Evolutionary conservation across 768 basidiomycete species (phyloP).

Genomic region (Lactarius sp.): DNA sequence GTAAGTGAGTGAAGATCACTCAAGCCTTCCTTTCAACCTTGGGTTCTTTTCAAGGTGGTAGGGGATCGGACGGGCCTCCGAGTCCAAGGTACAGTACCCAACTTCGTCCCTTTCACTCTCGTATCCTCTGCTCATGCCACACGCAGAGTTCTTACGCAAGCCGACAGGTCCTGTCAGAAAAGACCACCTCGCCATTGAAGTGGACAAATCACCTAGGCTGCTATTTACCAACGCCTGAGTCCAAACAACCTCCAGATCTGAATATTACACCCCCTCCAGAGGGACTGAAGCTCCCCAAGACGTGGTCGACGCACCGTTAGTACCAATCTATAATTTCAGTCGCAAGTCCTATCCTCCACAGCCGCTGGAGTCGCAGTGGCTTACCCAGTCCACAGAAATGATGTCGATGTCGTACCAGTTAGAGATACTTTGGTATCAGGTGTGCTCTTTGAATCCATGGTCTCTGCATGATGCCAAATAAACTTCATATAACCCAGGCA

Average conservation of each 20-base stretch:
- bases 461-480: neutral
- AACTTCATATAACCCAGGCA: constrained; percentile 38
- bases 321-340: constrained; percentile 82
- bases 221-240: constrained; percentile 47
- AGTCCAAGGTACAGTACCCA: constrained; percentile 52
- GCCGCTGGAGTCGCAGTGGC: constrained; percentile 10
- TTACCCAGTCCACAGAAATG: constrained; percentile 51
- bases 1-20: no score
- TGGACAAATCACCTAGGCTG: constrained; percentile 58
- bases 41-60: constrained; percentile 58
- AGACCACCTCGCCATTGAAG: constrained; percentile 67
- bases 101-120: neutral
- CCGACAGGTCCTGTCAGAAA: constrained; percentile 55
- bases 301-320: constrained; percentile 74
- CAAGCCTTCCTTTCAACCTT: no score
- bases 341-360: constrained; percentile 47
- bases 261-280: constrained; percentile 35
- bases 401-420: constrained; percentile 91
- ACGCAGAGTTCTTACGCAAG: constrained; percentile 59
- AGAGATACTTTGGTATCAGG: constrained; percentile 81
- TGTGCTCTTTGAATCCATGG: constrained; percentile 23
- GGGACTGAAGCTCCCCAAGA: constrained; percentile 50
- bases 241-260: constrained; percentile 31
- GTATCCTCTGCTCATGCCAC: neutral
- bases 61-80: constrained; percentile 68